Evolutionary conservation across 768 basidiomycete species (phyloP), one percentile per base, ranked within the genome.

Genomic region (Ramaria sp.): DNA sequence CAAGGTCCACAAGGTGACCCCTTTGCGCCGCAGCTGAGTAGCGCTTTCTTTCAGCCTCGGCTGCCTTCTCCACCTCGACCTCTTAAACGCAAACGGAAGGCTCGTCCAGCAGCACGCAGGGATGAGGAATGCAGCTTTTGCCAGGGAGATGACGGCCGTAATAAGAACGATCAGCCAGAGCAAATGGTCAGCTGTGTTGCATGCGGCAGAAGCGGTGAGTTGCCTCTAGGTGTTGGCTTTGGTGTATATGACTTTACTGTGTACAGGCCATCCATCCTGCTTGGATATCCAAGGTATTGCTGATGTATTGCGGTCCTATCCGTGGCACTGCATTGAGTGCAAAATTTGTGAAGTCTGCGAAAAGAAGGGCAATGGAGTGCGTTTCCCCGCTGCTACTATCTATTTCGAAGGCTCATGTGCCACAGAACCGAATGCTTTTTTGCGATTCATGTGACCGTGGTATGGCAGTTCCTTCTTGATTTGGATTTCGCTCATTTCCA

Each of bases 371-470:
- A 85, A 91, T 67, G 91, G 93, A 68, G 94, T 95, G 69, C 70
- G 90, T 73, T 2, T 28, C 18, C 39, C 25, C 50, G n/a, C 50
- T 58, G 32, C 32, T 52, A 55, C 53, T 45, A 56, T 59, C 27
- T 36, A 25, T 28, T 30, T 48, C n/a, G 20, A 47, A 15, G 56
- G n/a, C 51, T 63, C 67, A 59, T 68, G 50, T 12, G 9, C 27
- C 27, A 52, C 63, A 94, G 88, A 81, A 77, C 51, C 77, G 79
- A 50, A 83, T 96, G 59, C 67, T 98, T 51, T 86, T 97, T 61
- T 98, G 95, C 66, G 95, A 98, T 74, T 79, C 74, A 54, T 98
- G 95, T 67, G 95, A 98, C 73, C 76, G 91, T 77, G 91, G 88
- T 82, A 65, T 44, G 65, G 15, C 32, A 18, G 10, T 22, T 18